These are phyloP conservation scores for Petunia secreta DNA, from an alignment of 257 asterid species.

Conservation along the genomic window DNA sequence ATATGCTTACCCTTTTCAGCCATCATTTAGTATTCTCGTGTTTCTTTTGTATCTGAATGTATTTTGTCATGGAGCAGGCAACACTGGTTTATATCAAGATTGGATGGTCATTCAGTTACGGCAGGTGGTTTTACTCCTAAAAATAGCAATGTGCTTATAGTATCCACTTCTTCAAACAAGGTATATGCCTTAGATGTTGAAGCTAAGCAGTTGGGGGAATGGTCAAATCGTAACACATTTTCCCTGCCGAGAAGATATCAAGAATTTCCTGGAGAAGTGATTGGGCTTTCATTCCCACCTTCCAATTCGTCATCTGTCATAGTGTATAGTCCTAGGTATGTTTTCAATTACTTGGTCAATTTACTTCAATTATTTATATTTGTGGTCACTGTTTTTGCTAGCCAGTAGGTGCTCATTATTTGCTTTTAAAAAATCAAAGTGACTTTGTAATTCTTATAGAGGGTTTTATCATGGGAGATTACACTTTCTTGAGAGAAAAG, in stretches of 20 bases:
- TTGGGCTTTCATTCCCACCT: conserved; percentile 87
- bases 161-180: conserved; percentile 88
- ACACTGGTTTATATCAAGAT: conserved; percentile 95
- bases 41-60: conserved; percentile 13
- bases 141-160: conserved; percentile 71
- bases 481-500: neutral
- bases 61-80: conserved; percentile 57
- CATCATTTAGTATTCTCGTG: neutral
- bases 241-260: conserved; percentile 84
- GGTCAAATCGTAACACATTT: conserved; percentile 80
- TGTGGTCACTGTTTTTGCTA: neutral
- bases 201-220: conserved; percentile 89
- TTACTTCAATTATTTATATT: neutral
- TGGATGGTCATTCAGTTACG: conserved; percentile 91
- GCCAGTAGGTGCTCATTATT: neutral
- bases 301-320: conserved; percentile 74
- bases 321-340: conserved; percentile 89
- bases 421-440: neutral
- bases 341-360: neutral
- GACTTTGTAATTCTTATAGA: neutral
- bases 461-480: neutral
- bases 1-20: neutral
- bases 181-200: conserved; percentile 96
- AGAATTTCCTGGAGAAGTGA: conserved; percentile 99
- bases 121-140: conserved; percentile 90